Evolutionary conservation across 345 rosid genomes (phyloP).

Genomic region (Salix arbutifolia): DNA sequence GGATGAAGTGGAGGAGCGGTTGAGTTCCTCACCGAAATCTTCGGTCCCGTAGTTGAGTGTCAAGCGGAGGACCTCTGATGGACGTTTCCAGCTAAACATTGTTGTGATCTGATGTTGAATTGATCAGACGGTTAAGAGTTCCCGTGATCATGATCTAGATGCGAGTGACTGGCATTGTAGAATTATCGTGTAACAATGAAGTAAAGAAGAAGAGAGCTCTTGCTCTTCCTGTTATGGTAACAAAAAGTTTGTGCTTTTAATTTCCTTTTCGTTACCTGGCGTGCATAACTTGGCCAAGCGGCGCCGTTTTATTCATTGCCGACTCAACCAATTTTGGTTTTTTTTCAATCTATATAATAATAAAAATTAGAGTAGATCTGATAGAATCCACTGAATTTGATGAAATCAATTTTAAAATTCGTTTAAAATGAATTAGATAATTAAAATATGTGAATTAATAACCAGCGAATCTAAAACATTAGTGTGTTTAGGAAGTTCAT

Average conservation of each 20-base stretch:
- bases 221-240: background rate
- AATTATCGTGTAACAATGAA: background rate
- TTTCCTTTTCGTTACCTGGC: no score
- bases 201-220: background rate
- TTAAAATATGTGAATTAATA: no score
- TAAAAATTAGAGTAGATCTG: no score
- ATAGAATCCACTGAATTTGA: no score
- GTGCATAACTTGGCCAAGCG: no score
- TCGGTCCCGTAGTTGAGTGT: conserved; percentile 69
- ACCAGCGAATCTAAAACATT: no score
- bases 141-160: background rate
- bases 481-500: no score
- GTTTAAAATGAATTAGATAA: no score
- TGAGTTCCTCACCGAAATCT: conserved; percentile 48
- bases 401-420: no score
- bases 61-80: conserved; percentile 75
- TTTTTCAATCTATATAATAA: no score
- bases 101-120: conserved; percentile 15
- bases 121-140: conserved; percentile 22
- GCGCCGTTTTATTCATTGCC: no score
- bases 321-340: no score
- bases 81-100: conserved; percentile 98
- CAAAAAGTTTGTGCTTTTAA: background rate
- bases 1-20: conserved; percentile 37
- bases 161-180: background rate